Evolutionary conservation across 306 rosid genomes (phyloP).

Genomic region (Canavalia gladiata): DNA sequence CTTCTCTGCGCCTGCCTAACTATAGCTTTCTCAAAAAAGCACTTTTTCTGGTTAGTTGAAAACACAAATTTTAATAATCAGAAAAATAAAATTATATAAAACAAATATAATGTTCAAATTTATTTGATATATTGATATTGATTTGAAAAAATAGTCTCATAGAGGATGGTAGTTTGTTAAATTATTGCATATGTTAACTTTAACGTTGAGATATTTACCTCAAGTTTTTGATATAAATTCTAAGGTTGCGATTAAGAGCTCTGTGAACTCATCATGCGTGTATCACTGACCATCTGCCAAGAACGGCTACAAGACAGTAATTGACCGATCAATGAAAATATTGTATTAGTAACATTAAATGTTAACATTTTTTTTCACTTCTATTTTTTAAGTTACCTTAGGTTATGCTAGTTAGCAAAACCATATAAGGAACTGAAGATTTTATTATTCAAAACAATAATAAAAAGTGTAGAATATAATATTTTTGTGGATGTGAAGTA

Average conservation of each 20-base stretch:
- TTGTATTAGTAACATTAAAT: too few species aligned
- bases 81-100: too few species aligned
- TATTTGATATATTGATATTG: not conserved
- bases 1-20: too few species aligned
- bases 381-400: too few species aligned
- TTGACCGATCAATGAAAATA: not conserved
- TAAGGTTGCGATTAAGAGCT: conserved; percentile 65
- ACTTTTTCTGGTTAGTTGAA: too few species aligned
- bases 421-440: not conserved
- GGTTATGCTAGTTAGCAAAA: too few species aligned
- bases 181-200: not conserved
- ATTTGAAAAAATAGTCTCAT: not conserved
- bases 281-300: conserved; percentile 80
- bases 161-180: not conserved
- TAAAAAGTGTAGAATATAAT: conserved; percentile 10
- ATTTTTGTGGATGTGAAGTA: not conserved
- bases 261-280: conserved; percentile 75
- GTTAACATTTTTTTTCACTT: too few species aligned
- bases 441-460: conserved; percentile 35
- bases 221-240: conserved; percentile 55
- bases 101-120: not conserved
- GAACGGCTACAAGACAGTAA: conserved; percentile 52
- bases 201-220: conserved; percentile 52
- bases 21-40: too few species aligned
- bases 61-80: too few species aligned